Evolutionary conservation across 2,329 filamentous ascomycete species (phyloP).

Genomic region (Alternaria consortialis): DNA sequence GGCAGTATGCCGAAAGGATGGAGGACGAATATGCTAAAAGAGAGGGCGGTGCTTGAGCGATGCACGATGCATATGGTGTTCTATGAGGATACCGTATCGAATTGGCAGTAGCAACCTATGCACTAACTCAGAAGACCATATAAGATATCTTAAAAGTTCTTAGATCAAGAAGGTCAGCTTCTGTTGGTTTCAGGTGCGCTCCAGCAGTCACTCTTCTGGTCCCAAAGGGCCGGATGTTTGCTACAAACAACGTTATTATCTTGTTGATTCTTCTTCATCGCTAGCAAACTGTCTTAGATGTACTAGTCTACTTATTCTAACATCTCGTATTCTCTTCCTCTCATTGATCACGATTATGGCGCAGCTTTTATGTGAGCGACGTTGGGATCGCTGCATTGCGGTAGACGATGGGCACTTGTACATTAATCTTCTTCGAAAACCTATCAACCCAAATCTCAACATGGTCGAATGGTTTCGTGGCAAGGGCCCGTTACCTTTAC

Average conservation of each 20-base stretch:
- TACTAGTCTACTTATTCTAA: too few species aligned
- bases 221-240: too few species aligned
- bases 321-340: not conserved
- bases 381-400: not conserved
- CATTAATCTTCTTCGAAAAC: not conserved
- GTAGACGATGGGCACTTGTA: not conserved
- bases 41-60: constrained; percentile 51
- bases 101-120: not conserved
- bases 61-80: not conserved
- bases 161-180: too few species aligned
- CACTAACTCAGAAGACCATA: not conserved
- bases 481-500: not conserved
- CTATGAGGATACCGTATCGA: not conserved
- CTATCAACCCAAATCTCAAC: not conserved
- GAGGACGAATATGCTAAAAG: constrained; percentile 57
- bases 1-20: constrained; percentile 53
- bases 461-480: not conserved
- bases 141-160: too few species aligned
- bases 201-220: too few species aligned
- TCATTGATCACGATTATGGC: not conserved
- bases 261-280: too few species aligned
- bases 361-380: not conserved
- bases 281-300: too few species aligned
- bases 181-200: too few species aligned
- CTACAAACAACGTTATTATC: too few species aligned